A percentile compares a stretch with the other conserved stretches of the same genome.
Conservation (phyloP, 768 basidiomycete species). For the Lentinula detonsa region DNA sequence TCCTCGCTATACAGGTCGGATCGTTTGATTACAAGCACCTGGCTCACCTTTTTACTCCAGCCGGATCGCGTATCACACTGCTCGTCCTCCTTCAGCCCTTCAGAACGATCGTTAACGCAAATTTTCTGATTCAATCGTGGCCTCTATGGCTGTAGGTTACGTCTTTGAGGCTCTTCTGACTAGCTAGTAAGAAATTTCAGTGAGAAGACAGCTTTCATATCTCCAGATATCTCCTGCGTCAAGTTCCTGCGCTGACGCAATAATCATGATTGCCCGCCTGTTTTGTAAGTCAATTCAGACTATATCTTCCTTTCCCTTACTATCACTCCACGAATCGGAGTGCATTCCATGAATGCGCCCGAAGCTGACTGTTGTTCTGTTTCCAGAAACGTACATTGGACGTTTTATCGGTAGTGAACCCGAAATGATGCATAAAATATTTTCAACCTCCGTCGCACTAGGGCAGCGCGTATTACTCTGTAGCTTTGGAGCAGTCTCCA, state of each 20-base stretch:
- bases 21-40: not conserved
- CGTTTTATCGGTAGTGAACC: not conserved
- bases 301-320: not conserved
- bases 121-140: too few species aligned
- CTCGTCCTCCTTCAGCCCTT: too few species aligned
- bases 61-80: not conserved
- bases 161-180: too few species aligned
- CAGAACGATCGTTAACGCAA: too few species aligned
- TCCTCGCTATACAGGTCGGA: not conserved
- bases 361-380: not conserved
- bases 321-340: not conserved
- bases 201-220: too few species aligned
- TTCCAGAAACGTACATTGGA: not conserved
- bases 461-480: not conserved
- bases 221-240: too few species aligned
- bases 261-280: too few species aligned
- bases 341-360: not conserved
- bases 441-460: not conserved
- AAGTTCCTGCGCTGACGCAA: too few species aligned
- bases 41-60: not conserved
- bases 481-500: not conserved
- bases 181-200: too few species aligned
- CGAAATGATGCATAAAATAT: not conserved
- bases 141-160: too few species aligned
- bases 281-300: not conserved